These are phyloP conservation scores for Carex scoparia DNA, from an alignment of 176 grass and related monocot species.

Conservation along the genomic window DNA sequence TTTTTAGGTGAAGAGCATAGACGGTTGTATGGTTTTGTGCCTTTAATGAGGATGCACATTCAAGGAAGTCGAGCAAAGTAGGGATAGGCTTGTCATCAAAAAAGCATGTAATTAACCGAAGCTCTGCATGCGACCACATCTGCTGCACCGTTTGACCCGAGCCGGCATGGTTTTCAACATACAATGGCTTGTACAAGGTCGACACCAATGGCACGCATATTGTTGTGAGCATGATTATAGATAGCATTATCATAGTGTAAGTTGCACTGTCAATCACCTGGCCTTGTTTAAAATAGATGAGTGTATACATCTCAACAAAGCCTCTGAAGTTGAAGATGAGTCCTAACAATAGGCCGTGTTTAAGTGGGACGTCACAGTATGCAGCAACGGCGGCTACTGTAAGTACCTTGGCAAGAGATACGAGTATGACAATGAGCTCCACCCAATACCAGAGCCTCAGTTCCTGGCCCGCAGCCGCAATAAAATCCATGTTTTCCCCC, in stretches of 20 bases:
- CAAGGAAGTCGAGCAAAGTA: constrained; percentile 8
- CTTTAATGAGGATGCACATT: constrained; percentile 11
- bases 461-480: neutral
- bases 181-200: constrained; percentile 22
- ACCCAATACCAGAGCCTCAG: neutral
- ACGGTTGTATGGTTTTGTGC: neutral
- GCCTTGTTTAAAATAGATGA: too few relatives aligned
- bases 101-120: constrained; percentile 11
- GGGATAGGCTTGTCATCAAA: constrained; percentile 21
- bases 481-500: neutral
- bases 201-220: constrained; percentile 10
- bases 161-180: neutral
- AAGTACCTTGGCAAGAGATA: neutral
- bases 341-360: neutral
- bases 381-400: neutral
- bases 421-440: neutral
- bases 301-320: neutral
- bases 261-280: neutral
- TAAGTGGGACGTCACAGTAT: neutral
- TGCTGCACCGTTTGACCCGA: constrained; percentile 15
- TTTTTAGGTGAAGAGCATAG: constrained; percentile 30
- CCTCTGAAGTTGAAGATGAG: constrained; percentile 28
- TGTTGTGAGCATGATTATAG: neutral
- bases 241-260: neutral
- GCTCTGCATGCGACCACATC: neutral